phyloP scores from a whole-genome alignment of 352 stramenopile species.

The Phytophthora palmivora region DNA sequence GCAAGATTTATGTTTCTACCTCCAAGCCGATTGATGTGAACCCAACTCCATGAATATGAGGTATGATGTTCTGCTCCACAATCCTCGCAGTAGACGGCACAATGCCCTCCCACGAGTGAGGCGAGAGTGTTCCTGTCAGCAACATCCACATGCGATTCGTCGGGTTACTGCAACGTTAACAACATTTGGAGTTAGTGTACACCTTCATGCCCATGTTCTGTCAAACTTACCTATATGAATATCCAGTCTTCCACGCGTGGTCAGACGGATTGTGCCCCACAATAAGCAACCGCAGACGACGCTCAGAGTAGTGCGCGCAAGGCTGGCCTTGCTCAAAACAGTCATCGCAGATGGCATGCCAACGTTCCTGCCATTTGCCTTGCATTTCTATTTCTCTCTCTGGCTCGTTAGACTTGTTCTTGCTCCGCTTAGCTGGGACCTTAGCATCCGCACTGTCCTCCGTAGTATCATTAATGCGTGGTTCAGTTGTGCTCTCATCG shows the following conservation, averaged over 20 bases:
- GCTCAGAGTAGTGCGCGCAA: conserved; percentile 74
- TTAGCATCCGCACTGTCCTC: conserved; percentile 1
- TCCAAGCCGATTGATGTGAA: conserved; percentile 88
- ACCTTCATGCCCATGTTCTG: not conserved
- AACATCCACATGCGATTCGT: conserved; percentile 92
- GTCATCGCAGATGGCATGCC: conserved; percentile 74
- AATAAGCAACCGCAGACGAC: conserved; percentile 79
- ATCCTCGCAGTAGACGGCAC: conserved; percentile 65
- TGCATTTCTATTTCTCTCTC: conserved; percentile 3
- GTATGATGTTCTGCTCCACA: conserved; percentile 77
- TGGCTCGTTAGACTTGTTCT: conserved; percentile 11
- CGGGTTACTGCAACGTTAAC: conserved; percentile 81
- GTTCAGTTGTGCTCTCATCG: conserved; percentile 12
- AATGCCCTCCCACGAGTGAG: conserved; percentile 67
- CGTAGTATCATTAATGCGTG: not conserved
- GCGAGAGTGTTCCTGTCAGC: conserved; percentile 70
- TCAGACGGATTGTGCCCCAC: conserved; percentile 91
- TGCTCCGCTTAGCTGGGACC: conserved; percentile 16
- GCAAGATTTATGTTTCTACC: conserved; percentile 33
- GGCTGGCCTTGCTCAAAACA: conserved; percentile 61
- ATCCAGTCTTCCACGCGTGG: conserved; percentile 85
- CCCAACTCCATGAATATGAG: conserved; percentile 65
- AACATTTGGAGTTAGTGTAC: not conserved
- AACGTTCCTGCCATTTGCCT: conserved; percentile 85
- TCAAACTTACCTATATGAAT: conserved; percentile 59